Evolutionary conservation across 768 basidiomycete genomes (phyloP).

Genomic region (Phaeotremella fagi): DNA sequence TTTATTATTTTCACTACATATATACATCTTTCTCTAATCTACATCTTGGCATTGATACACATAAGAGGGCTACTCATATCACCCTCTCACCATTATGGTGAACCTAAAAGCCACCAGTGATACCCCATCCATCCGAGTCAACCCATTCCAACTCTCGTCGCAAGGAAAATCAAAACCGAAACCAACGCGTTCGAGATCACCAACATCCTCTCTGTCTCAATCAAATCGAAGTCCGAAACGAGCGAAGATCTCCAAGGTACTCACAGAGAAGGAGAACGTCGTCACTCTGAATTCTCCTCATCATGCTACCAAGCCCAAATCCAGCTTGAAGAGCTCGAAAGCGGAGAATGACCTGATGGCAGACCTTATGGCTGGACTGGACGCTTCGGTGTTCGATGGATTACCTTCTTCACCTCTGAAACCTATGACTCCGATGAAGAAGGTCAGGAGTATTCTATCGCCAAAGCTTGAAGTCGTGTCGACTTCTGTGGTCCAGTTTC

Average conservation of each 20-base stretch:
- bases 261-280: neutral
- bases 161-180: neutral
- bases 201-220: neutral
- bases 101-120: too few species aligned
- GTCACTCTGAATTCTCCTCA: neutral
- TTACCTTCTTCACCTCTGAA: slow-evolving; percentile 47
- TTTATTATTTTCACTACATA: too few species aligned
- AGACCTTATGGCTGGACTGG: slow-evolving; percentile 55
- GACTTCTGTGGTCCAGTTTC: neutral
- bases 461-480: neutral
- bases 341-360: slow-evolving; percentile 63
- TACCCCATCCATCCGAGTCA: neutral
- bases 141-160: neutral
- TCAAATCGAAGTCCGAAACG: too few species aligned
- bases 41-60: too few species aligned
- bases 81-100: too few species aligned
- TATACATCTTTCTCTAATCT: neutral
- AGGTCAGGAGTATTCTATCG: neutral
- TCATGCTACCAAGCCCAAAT: too few species aligned
- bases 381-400: slow-evolving; percentile 55
- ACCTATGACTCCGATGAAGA: slow-evolving; percentile 1
- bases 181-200: neutral
- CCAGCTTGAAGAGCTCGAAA: slow-evolving; percentile 7
- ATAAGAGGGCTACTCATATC: too few species aligned
- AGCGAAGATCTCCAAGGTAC: neutral